Base-by-base conservation (phyloP, 257 asterid genomes). In the Galeopsis tetrahit region DNA sequence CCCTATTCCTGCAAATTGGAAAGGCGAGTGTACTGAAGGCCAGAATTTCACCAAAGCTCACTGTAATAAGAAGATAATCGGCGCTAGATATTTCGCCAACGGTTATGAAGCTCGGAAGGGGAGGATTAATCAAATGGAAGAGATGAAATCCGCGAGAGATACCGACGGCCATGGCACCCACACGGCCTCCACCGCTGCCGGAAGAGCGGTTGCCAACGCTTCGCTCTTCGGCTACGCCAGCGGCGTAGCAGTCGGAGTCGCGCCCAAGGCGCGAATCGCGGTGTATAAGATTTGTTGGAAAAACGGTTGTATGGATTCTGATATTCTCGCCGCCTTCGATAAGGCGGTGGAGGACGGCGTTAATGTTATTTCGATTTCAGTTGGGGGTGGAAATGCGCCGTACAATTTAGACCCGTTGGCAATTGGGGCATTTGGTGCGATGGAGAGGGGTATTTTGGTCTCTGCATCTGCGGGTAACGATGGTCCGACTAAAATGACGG, bases 341-440 rank as follows among this genome's bases (percentile, higher is more conserved):
- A 87, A 86, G 75, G 96, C 97, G 9, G 95, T 73, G n/a, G 95
- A 90, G 78, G 98, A 93, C 17, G 97, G 96, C 1, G 96, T 93
- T 0, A 35, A 90, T n/a, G 17, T 93, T 0, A 87, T 93, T 6
- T 93, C 98, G 0, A 72, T 90, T 10, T 93, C 98, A 0, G 88
- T 93, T 1, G 98, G 97, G 1, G 97, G 98, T 0, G 90, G 93
- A 1, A 78, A 85, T 3, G 80, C 69, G 34, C 90, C 96, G 0
- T 90, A 85, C 36, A 80, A 81, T 62, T 69, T 81, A 0, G 98
- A 93, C 58, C 90, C 96, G 1, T 83, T 93, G 53, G 90, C 97
- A 10, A 86, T 88, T 1, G 98, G 98, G n/a, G 80, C 98, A 4
- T 93, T 84, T 9, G 95, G 80, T 0, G 98, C 97, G 0, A 85